These are phyloP conservation scores for Diddensiella santjacobensis DNA, from an alignment of 805 yeast genomes.

Conservation along the genomic window DNA sequence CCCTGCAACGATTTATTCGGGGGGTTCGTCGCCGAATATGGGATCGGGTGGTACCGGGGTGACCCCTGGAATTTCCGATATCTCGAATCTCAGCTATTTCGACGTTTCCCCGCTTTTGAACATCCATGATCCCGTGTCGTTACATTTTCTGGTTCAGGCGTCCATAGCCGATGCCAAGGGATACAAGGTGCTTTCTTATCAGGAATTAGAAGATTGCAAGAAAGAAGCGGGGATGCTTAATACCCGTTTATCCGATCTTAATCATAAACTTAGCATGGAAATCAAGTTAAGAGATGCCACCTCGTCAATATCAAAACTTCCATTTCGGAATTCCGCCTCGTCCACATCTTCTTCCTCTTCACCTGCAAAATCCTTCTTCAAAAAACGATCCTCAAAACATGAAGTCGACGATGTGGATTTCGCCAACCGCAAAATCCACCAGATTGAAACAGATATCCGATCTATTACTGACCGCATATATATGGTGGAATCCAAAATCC, in stretches of 20 bases:
- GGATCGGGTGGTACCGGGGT: neutral
- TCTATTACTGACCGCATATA: constrained; percentile 13
- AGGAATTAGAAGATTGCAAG: constrained; percentile 24
- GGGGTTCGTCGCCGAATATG: neutral
- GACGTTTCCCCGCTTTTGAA: constrained; percentile 26
- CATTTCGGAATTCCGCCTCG: constrained; percentile 3
- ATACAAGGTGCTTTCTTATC: constrained; percentile 23
- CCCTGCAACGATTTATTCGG: constrained; percentile 13
- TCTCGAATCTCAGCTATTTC: constrained; percentile 18
- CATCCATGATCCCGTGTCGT: constrained; percentile 22
- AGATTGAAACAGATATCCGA: constrained; percentile 17
- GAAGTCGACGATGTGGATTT: constrained; percentile 22
- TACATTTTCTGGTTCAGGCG: constrained; percentile 28
- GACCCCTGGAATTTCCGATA: constrained; percentile 11
- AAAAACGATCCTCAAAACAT: neutral
- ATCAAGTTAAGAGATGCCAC: constrained; percentile 28
- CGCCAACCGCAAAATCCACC: constrained; percentile 17
- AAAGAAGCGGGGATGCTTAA: constrained; percentile 19
- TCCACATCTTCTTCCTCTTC: constrained; percentile 7
- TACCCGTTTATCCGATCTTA: constrained; percentile 20
- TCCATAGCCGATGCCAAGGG: constrained; percentile 28
- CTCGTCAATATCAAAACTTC: constrained; percentile 22
- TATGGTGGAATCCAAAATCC: constrained; percentile 15
- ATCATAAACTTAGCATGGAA: constrained; percentile 24
- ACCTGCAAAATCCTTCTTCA: constrained; percentile 10